Evolutionary conservation across 106 monocot species (phyloP), one percentile per base, ranked within the genome.

Genomic region (Acanthochlamys bracteata): DNA sequence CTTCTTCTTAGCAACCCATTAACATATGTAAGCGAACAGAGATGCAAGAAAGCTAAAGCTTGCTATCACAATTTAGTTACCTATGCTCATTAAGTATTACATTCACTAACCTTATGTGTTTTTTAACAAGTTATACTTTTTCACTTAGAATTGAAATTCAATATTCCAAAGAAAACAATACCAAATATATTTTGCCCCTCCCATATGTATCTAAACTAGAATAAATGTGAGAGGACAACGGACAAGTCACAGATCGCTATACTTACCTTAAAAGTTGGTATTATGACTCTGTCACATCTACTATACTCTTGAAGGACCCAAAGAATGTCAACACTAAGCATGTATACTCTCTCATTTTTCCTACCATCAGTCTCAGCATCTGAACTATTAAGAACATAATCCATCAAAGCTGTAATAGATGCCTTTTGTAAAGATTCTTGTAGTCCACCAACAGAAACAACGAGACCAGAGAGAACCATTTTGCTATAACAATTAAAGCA

Each of bases 381-480:
- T 55, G 87, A 72, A 73, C 12, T 66, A 58, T 78, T 66, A 77
- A 45, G 13, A 45, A 98, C 70, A 70, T 81, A 92, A 22, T 83
- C 83, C 39, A 85, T 40, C 56, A 98, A 75, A 70, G 91, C 85
- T 51, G 75, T 60, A 57, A 59, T 12, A 47, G 91, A 73, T 61
- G 67, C 76, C 69, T 82, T 98, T 13, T 78, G 71, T 66, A 98
- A 73, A n/a, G 88, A 98, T 64, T 98, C 96, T 75, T 91, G 96
- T 78, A 98, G 75, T 66, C 91, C 96, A 73, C 96, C 96, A 25
- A 80, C 69, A 60, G 96, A 85, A 66, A 92, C 76, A 57, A 98
- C 91, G 39, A 92, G 78, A 39, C 96, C 96, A 79, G 85, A 88
- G 54, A 98, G 88, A 39, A 98, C 88, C 42, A 40, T 39, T 60